Evolutionary conservation across 805 yeast species (phyloP), one percentile per base, ranked within the genome.

Genomic region (Nakazawaea populi): DNA sequence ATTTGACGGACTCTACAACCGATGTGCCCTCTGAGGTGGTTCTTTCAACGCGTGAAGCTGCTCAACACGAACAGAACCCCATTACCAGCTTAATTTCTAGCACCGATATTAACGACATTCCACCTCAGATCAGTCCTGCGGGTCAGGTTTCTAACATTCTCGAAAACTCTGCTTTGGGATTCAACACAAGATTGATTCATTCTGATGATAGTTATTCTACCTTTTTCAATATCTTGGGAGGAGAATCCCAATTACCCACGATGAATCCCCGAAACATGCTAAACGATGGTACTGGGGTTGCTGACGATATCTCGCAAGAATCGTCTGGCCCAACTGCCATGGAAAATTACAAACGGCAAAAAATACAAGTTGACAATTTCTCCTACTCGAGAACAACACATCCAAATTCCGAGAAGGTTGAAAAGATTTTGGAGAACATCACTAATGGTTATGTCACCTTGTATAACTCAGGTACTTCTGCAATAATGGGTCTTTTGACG

Each of bases 391-490:
- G 78, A 48, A 57, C 69, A 5, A 61, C 70, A 11, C 79, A 77
- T 56, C 79, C 79, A 4, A 77, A 73, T 55, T 68, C 79, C 12
- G 74, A 69, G 49, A 66, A 71, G 40, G 75, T 73, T 18, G 83
- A 79, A 57, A 68, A 65, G 48, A 71, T 72, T n/a, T 59, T 79
- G 18, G 72, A 69, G 42, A 67, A 69, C 36, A 68, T 77, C 42
- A 70, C 78, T 1, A 72, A 72, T 35, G 75, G 76, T 3, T 60
- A 72, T 56, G 79, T 73, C 0, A 73, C 77, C 0, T 67, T 74
- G 2, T 79, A 79, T 53, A 71, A 71, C 43, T 74, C 81, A 1
- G 83, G 83, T 1, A 66, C 80, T 6, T 66, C 76, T 30, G 81
- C 83, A 0, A 75, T 76, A 43, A 70, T 67, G 70, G 83, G 80